Evolutionary conservation across 1,139 yeast species (phyloP).

Genomic region (Eremothecium cymbalariae): DNA sequence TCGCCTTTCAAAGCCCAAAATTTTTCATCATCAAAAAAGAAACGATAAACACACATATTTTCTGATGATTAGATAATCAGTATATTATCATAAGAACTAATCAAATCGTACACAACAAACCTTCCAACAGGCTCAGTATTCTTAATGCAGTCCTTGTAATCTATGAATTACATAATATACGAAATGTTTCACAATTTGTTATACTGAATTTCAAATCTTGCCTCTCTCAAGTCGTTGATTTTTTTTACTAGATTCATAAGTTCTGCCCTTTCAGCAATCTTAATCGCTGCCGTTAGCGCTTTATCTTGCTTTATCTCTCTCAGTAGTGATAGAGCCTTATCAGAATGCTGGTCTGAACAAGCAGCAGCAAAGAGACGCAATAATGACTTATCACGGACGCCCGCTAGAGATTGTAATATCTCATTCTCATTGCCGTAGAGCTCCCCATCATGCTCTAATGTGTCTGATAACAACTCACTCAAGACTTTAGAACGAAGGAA

Average conservation of each 20-base stretch:
- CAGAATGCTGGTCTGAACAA: slow-evolving; percentile 57
- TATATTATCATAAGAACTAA: too few species aligned
- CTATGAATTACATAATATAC: background rate
- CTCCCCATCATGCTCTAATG: slow-evolving; percentile 36
- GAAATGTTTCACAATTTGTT: slow-evolving; percentile 4
- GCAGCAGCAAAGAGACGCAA: slow-evolving; percentile 70
- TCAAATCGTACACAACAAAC: too few species aligned
- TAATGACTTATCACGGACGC: slow-evolving; percentile 61
- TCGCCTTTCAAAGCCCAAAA: slow-evolving; percentile 1
- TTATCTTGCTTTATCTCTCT: slow-evolving; percentile 64
- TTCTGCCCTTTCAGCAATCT: slow-evolving; percentile 76
- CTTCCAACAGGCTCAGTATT: background rate
- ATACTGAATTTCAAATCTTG: slow-evolving; percentile 32
- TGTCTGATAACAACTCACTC: slow-evolving; percentile 33
- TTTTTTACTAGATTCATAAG: slow-evolving; percentile 55
- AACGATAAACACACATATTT: slow-evolving; percentile 1
- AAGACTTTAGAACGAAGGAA: slow-evolving; percentile 34
- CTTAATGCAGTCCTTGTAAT: background rate
- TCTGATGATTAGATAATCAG: too few species aligned
- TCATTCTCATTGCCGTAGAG: slow-evolving; percentile 38
- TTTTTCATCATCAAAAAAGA: slow-evolving; percentile 1
- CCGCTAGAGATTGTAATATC: slow-evolving; percentile 43
- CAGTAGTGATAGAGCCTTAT: slow-evolving; percentile 64
- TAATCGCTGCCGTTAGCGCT: slow-evolving; percentile 75
- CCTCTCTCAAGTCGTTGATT: slow-evolving; percentile 60